Percentiles rank a stretch among this genome's conserved stretches.
Evolutionary conservation across 139 green algal genomes (phyloP).

Genomic region (Volvox reticuliferus): DNA sequence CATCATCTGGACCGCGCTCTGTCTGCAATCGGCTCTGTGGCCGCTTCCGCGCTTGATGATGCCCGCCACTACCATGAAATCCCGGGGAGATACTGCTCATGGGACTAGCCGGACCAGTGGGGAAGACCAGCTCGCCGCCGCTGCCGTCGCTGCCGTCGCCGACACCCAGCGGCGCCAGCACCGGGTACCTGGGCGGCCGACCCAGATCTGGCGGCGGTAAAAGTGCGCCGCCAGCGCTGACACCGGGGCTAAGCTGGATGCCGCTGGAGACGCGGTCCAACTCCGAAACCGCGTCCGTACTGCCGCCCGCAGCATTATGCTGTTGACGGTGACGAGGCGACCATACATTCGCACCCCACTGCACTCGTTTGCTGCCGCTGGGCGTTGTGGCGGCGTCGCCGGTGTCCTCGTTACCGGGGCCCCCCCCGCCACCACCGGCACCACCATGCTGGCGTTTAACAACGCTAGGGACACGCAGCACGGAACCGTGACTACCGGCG

Average conservation of each 20-base stretch:
- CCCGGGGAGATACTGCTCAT: background rate
- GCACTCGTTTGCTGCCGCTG: conserved; percentile 16
- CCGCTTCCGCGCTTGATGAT: background rate
- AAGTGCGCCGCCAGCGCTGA: background rate
- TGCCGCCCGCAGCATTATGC: background rate
- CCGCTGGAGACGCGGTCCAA: background rate
- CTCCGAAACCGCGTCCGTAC: background rate
- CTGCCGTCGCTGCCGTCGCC: background rate
- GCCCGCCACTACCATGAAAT: background rate
- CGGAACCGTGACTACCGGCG: background rate
- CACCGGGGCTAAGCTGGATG: background rate
- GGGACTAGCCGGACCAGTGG: background rate
- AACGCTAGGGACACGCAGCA: conserved; percentile 14
- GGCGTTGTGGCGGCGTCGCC: background rate
- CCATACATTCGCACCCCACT: conserved; percentile 20
- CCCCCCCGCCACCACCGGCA: background rate
- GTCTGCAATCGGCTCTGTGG: background rate
- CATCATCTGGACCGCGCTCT: background rate
- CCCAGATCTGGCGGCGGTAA: background rate
- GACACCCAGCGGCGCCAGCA: background rate
- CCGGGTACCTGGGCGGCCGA: conserved; percentile 5
- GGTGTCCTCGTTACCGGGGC: background rate
- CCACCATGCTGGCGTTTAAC: background rate
- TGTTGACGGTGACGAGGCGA: background rate
- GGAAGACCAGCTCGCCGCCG: background rate